These are phyloP conservation scores for Fusarium liriodendri DNA, from an alignment of 2,329 filamentous ascomycete genomes.

Conservation along the genomic window DNA sequence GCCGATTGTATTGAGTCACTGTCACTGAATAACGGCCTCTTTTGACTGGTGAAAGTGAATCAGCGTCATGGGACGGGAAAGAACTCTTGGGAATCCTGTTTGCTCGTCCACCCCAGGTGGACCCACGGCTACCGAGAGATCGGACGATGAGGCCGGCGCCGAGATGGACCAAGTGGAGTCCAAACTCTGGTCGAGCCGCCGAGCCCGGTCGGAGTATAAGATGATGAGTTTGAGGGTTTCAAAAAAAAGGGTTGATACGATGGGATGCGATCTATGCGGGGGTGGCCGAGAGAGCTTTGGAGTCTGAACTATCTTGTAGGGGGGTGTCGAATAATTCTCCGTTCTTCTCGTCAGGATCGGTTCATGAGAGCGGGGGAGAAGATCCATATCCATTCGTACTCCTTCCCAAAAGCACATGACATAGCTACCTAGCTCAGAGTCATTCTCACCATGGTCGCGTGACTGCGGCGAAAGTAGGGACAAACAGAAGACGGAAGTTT, in stretches of 20 bases:
- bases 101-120: slow-evolving; percentile 38
- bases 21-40: slow-evolving; percentile 34
- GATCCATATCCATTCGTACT: slow-evolving; percentile 22
- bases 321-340: not conserved
- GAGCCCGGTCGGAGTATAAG: slow-evolving; percentile 2
- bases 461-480: slow-evolving; percentile 18
- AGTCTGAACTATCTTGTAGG: not conserved
- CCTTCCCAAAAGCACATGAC: slow-evolving; percentile 34
- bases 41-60: slow-evolving; percentile 35
- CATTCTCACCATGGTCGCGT: slow-evolving; percentile 25
- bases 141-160: slow-evolving; percentile 44
- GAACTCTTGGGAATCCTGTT: slow-evolving; percentile 33
- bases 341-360: slow-evolving; percentile 16
- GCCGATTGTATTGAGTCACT: slow-evolving; percentile 27
- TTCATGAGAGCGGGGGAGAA: slow-evolving; percentile 36
- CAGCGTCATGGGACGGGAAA: slow-evolving; percentile 39
- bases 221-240: not conserved
- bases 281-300: not conserved
- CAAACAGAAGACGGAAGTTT: slow-evolving; percentile 14
- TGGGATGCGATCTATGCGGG: not conserved
- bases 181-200: slow-evolving; percentile 16
- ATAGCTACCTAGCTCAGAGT: not conserved
- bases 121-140: slow-evolving; percentile 43
- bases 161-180: slow-evolving; percentile 36
- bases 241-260: not conserved